Evolutionary conservation across 2,329 filamentous ascomycete genomes (phyloP), one percentile per base, ranked within the genome.

Genomic region (Diaporthe amygdali): DNA sequence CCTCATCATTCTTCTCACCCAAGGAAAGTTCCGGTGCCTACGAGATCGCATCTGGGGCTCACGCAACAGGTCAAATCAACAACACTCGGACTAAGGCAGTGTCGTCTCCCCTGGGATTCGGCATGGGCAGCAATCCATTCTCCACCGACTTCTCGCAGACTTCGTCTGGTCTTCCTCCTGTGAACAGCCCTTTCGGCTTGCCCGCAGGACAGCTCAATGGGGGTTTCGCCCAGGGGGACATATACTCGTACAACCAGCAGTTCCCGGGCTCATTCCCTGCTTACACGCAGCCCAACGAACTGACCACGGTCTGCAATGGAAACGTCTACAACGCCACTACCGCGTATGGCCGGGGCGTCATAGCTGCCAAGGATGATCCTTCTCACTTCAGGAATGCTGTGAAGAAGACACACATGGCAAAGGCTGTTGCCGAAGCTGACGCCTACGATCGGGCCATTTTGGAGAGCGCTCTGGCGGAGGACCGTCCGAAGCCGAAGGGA

Each of bases 111-210:
- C 39, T 56, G 17, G 66, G 66, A 8, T 70, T 73, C 22, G 63
- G 46, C 27, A 25, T 41, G 52, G 46, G 66, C 46, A 49, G 63
- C 25, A 59, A 77, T 25, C 78, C 78, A 22, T 77, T 76, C 15
- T 76, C 75, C 22, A 74, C 77, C 67, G 76, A 77, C n/a, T 78
- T 78, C 32, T 73, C 74, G 10, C 71, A 71, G 15, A 72, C 69
- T 22, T 71, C 71, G 12, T 80, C 79, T 17, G 79, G 77, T 61
- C 71, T 81, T 37, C 79, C 80, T 8, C 75, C 74, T 2, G 78
- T 81, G 39, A 78, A 81, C 66, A 80, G 79, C 68, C 77, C 79
- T 0, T 77, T 75, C 70, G 79, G 78, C 15, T 20, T 80, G 30
- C 75, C 77, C 46, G 34, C 66, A 71, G 37, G 71, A 39, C 70